Evolutionary conservation across 2,329 filamentous ascomycete genomes (phyloP).

Genomic region (Cladophialophora psammophila): DNA sequence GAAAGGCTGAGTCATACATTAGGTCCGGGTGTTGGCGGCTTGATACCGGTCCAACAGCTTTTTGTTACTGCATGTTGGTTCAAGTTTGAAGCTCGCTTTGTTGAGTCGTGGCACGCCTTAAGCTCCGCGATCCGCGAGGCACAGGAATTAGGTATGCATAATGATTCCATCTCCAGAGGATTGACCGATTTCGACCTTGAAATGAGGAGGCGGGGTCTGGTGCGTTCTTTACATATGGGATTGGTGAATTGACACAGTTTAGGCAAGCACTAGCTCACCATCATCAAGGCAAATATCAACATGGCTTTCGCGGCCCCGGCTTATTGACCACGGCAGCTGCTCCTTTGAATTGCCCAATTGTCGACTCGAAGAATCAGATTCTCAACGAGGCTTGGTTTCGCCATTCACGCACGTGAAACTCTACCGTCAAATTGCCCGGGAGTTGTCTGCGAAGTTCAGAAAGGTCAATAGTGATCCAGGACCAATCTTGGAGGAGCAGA

Average conservation of each 20-base stretch:
- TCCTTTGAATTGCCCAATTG: conserved; percentile 1
- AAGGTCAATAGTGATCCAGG: background rate
- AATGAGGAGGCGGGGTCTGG: conserved; percentile 3
- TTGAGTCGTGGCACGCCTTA: background rate
- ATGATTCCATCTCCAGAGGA: background rate
- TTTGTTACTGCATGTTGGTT: background rate
- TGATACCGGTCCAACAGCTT: background rate
- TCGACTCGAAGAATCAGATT: background rate
- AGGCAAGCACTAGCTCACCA: conserved; percentile 1
- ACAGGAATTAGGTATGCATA: background rate
- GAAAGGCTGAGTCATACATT: background rate
- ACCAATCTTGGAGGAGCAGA: background rate
- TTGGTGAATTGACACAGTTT: background rate
- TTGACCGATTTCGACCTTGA: background rate
- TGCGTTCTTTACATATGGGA: conserved; percentile 1
- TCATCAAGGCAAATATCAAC: background rate
- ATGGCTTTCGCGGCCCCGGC: background rate
- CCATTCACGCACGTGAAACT: conserved; percentile 4
- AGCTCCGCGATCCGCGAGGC: background rate
- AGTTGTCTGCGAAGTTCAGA: background rate
- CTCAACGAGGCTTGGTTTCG: background rate
- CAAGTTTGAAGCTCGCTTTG: background rate
- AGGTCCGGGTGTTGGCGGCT: background rate
- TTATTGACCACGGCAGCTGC: conserved; percentile 1
- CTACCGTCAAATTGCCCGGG: background rate